Conservation (phyloP, 2,329 filamentous ascomycete species). For the Xylaria polymorpha region DNA sequence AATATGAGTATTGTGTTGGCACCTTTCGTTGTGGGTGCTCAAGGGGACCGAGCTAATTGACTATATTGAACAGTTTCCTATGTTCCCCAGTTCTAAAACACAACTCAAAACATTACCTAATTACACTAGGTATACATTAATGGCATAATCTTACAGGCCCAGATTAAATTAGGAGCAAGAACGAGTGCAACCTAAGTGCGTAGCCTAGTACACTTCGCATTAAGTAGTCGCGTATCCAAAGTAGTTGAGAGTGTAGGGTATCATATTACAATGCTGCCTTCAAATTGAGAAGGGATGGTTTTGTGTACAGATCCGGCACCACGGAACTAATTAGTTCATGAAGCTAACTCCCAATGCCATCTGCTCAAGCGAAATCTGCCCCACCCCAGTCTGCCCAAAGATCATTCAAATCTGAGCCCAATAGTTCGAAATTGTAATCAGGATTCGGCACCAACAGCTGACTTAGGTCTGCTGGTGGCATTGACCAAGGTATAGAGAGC, state of each 20-base stretch:
- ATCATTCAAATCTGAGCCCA: conserved; percentile 66
- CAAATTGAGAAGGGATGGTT: conserved; percentile 27
- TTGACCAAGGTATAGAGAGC: conserved; percentile 50
- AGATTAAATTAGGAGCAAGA: neutral
- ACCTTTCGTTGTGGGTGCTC: neutral
- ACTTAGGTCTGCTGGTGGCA: conserved; percentile 48
- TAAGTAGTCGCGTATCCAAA: neutral
- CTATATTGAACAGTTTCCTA: neutral
- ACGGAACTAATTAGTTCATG: conserved; percentile 6
- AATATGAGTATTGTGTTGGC: neutral
- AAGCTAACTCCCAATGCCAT: neutral
- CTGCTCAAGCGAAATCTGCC: conserved; percentile 39
- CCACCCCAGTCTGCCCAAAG: conserved; percentile 61
- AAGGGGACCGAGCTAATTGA: neutral
- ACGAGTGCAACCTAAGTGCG: neutral
- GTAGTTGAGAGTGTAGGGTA: conserved; percentile 21
- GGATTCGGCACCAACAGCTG: conserved; percentile 58
- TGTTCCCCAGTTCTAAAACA: neutral
- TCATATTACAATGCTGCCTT: conserved; percentile 25
- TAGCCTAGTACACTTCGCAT: too few species aligned
- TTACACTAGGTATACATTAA: neutral
- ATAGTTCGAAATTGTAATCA: conserved; percentile 64
- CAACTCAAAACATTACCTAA: neutral
- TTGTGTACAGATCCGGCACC: conserved; percentile 13
- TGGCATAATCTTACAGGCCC: neutral